Percentiles rank a stretch among this genome's conserved stretches.
Conservation (phyloP, 768 basidiomycete species). For the Agaricus subrufescens region DNA sequence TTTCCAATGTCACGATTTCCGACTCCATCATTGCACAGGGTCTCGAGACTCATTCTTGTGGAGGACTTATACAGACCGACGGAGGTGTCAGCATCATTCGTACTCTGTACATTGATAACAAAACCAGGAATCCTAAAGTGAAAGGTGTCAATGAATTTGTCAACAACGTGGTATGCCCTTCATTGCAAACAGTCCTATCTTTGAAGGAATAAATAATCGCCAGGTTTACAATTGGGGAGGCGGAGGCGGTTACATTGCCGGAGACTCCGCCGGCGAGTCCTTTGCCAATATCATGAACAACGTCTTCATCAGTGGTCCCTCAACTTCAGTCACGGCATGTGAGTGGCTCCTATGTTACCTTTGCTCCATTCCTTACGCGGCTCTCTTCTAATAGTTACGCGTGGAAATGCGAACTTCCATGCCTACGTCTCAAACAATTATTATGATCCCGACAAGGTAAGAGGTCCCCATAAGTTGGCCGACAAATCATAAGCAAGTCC, state of each 20-base stretch:
- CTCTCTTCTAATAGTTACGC: conserved; percentile 19
- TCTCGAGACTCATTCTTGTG: conserved; percentile 30
- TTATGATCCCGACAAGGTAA: conserved; percentile 22
- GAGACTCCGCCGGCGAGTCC: conserved; percentile 28
- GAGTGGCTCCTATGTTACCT: background rate
- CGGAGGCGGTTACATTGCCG: conserved; percentile 31
- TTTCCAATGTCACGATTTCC: conserved; percentile 30
- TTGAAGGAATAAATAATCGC: background rate
- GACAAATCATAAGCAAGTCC: background rate
- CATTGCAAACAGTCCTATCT: no score
- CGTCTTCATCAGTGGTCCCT: conserved; percentile 31
- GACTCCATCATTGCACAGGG: conserved; percentile 34
- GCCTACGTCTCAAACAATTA: conserved; percentile 30
- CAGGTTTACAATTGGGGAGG: conserved; percentile 30
- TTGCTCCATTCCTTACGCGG: background rate
- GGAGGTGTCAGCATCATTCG: conserved; percentile 32
- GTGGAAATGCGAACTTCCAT: conserved; percentile 32
- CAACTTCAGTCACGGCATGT: conserved; percentile 25
- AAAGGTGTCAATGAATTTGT: conserved; percentile 33
- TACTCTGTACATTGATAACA: conserved; percentile 31
- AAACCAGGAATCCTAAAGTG: conserved; percentile 32
- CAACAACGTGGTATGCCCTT: conserved; percentile 27
- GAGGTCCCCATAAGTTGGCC: background rate
- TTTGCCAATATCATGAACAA: conserved; percentile 31
- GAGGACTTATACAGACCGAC: conserved; percentile 30